Evolutionary conservation across 768 basidiomycete genomes (phyloP), one percentile per base, ranked within the genome.

Genomic region (Daedalea quercina): DNA sequence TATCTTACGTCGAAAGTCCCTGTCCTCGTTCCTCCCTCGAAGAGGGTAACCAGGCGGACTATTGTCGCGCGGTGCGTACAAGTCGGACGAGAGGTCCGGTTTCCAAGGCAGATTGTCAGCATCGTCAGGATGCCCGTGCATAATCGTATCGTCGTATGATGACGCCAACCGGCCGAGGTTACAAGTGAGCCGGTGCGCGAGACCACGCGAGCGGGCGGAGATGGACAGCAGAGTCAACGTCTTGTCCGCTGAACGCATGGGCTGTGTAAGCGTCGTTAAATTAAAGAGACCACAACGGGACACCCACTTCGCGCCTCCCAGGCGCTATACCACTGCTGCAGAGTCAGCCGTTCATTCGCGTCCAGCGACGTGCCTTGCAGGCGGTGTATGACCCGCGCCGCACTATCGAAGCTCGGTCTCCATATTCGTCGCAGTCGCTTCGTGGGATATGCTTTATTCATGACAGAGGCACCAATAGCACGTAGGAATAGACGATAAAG

Each of bases 401-500:
- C 84, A 15, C 68, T 70, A 26, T 78, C 73, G 54, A 86, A 86
- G 1, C 70, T 59, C 9, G 84, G 80, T 37, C 82, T 69, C 69
- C 77, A 82, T 24, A 83, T 64, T 40, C 57, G 63, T 34, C 77
- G 73, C 3, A 85, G 61, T 49, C 74, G 73, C 24, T 62, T 63
- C n/a, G 71, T 72, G 1, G 77, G 73, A 8, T 58, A 56, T 8
- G 62, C 63, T 24, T 83, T 73, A 54, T 83, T 76, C 9, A 85
- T 69, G 19, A 85, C 82, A 1, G 84, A 72, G 11, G 81, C 78
- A 19, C 81, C 78, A 20, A 69, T 69, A 20, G 79, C 73, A 34
- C 84, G 75, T 26, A 85, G 67, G 57, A 80, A 73, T 4, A 87
- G 70, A 15, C 84, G 76, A 57, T 86, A 86, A 1, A 83, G 61